Conservation (phyloP, 2,329 filamentous ascomycete genomes). For the Apiospora koreana region DNA sequence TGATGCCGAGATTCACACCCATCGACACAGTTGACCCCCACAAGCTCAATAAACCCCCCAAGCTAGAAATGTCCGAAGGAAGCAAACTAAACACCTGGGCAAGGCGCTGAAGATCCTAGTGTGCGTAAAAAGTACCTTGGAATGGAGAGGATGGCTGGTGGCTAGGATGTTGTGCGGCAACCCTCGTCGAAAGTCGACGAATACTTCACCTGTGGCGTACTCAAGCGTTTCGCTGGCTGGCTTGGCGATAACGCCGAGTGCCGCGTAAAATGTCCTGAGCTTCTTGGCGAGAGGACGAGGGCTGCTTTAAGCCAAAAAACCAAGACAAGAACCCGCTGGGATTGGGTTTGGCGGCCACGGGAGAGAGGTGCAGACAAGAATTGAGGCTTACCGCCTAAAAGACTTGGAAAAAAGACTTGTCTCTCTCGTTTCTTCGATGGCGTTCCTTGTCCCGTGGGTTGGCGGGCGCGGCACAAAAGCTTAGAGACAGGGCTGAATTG, state of each 20-base stretch:
- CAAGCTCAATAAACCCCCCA: background rate
- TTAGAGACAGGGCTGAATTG: background rate
- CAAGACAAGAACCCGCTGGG: background rate
- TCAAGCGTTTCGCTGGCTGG: background rate
- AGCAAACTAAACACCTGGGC: background rate
- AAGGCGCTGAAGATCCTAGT: background rate
- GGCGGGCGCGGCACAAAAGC: background rate
- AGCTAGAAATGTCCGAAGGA: background rate
- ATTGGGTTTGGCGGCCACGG: background rate
- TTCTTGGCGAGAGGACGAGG: background rate
- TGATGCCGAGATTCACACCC: background rate
- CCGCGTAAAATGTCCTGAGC: background rate
- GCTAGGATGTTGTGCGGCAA: background rate
- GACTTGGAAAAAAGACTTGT: background rate
- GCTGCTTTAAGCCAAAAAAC: background rate
- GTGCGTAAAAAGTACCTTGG: too few species aligned
- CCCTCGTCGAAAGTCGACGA: background rate
- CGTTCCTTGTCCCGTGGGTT: background rate
- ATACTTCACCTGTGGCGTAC: background rate
- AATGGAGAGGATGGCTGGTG: background rate
- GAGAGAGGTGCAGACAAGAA: background rate
- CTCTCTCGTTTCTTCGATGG: background rate
- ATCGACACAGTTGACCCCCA: background rate
- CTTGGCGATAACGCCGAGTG: background rate
- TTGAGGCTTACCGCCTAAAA: conserved; percentile 5